Base-by-base conservation (phyloP, 225 moss, liverwort and hornwort genomes). In the Pleurozium schreberi region DNA sequence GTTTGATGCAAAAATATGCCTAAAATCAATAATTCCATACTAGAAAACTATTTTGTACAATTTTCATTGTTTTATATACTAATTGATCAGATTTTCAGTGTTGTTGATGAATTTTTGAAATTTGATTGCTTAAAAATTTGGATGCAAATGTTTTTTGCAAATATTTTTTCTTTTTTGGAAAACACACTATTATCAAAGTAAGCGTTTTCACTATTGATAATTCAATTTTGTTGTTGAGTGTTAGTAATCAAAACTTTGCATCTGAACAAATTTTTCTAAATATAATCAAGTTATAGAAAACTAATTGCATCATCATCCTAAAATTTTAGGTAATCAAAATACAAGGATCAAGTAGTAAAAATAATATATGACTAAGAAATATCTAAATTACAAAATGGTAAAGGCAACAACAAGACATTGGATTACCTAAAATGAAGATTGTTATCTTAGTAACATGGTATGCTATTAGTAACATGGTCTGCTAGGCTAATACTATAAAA, bases 151-250 rank as follows among this genome's bases (percentile, higher is more conserved):
- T 18, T 42, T n/a, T 71, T 14, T 70, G 7, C 26, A 4, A 20
- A 38, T 11, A 34, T 34, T 12, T 21, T 6, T 69, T 18, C 8
- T 18, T 65, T 33, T 68, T 40, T 14, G 2, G 14, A 73, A 45
- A 47, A 33, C 10, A 49, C 8, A 1, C 12, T 7, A 3, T 19
- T 33, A 49, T 75, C 5, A 33, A 45, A 33, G 33, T 5, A 20
- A 75, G 50, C 0, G 0, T 33, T 20, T 75, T 50, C 8, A 50
- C 0, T 50, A 13, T 20, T 33, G 8, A 49, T 20, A 49, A 20
- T 33, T 49, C 5, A 49, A 75, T 49, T 75, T 49, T 33, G 2
- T 75, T 12, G 20, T 49, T 7, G 11, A 7, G 11, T 49, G 49
- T 11, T 3, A 74, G 0, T 31, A 31, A 49, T 49, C 6, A 11